Evolutionary conservation across 257 asterid genomes (phyloP).

Genomic region (Leonotis leonurus): DNA sequence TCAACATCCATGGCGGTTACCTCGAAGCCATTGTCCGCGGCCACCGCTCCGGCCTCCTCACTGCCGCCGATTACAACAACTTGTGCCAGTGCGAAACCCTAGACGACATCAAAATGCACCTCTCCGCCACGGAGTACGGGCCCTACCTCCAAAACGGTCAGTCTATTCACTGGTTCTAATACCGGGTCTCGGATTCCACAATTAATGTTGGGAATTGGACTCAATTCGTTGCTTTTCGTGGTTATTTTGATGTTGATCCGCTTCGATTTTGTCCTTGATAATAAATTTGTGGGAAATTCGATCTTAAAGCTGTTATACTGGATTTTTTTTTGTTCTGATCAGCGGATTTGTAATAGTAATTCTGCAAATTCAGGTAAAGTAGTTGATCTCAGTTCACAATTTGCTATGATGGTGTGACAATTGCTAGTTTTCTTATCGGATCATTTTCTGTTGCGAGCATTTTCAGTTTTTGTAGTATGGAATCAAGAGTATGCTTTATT

Average conservation of each 20-base stretch:
- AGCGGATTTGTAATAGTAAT: not conserved
- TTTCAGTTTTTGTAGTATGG: not conserved
- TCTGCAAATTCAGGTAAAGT: not conserved
- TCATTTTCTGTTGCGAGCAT: conserved; percentile 3
- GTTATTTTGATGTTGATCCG: not conserved
- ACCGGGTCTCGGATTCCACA: not conserved
- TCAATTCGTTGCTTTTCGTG: not conserved
- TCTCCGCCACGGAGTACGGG: conserved; percentile 90
- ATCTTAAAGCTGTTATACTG: not conserved
- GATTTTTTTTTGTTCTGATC: not conserved
- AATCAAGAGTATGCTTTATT: not conserved
- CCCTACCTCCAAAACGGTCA: conserved; percentile 82
- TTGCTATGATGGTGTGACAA: not conserved
- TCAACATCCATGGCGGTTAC: conserved; percentile 88
- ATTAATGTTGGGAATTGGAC: not conserved
- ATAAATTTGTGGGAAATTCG: not conserved
- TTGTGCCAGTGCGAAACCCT: conserved; percentile 88
- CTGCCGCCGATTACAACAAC: conserved; percentile 88
- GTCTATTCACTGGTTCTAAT: conserved; percentile 4
- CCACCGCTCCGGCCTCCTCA: conserved; percentile 79
- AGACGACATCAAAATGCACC: conserved; percentile 92
- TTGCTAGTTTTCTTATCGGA: conserved; percentile 5
- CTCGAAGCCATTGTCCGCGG: conserved; percentile 93
- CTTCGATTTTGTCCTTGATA: not conserved
- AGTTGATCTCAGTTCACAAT: not conserved